A percentile compares a stretch with the other conserved stretches of the same genome.
phyloP scores from a whole-genome alignment of 768 basidiomycete species.

The Mrakia hoshinonis region DNA sequence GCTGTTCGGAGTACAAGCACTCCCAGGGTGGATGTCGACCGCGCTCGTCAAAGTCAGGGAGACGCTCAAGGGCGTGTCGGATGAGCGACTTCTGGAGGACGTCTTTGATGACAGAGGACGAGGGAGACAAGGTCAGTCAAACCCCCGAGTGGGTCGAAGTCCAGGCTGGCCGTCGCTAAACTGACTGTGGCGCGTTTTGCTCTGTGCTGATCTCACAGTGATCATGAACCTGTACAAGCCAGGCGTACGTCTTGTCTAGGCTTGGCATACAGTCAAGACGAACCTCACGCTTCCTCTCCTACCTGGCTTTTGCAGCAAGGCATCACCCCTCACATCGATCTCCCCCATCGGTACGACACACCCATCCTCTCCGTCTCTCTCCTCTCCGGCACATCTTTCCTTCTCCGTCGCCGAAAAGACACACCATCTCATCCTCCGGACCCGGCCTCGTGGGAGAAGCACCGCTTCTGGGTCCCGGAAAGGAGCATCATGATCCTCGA shows the following conservation, averaged over 20 bases:
- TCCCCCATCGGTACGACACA: constrained; percentile 73
- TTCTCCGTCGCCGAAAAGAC: constrained; percentile 27
- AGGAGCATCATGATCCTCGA: constrained; percentile 68
- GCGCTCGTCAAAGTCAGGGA: background rate
- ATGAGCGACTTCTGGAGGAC: background rate
- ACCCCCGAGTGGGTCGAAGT: too few relatives aligned
- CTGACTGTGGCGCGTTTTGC: background rate
- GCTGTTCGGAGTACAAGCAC: constrained; percentile 17
- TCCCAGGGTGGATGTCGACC: background rate
- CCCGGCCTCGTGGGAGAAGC: constrained; percentile 39
- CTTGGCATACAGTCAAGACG: constrained; percentile 49
- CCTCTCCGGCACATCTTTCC: constrained; percentile 56
- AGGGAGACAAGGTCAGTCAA: constrained; percentile 15
- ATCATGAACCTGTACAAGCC: constrained; percentile 84
- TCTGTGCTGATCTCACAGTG: constrained; percentile 39
- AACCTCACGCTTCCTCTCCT: constrained; percentile 45
- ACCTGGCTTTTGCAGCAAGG: constrained; percentile 46
- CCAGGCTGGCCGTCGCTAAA: background rate
- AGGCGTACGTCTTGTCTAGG: constrained; percentile 44
- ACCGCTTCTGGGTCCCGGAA: constrained; percentile 58
- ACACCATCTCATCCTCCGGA: too few relatives aligned
- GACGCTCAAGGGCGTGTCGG: background rate
- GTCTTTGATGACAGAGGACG: background rate
- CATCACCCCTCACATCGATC: constrained; percentile 78
- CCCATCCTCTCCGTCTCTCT: constrained; percentile 84